Evolutionary conservation across 306 rosid genomes (phyloP), one percentile per base, ranked within the genome.

Genomic region (Trifolium repens): DNA sequence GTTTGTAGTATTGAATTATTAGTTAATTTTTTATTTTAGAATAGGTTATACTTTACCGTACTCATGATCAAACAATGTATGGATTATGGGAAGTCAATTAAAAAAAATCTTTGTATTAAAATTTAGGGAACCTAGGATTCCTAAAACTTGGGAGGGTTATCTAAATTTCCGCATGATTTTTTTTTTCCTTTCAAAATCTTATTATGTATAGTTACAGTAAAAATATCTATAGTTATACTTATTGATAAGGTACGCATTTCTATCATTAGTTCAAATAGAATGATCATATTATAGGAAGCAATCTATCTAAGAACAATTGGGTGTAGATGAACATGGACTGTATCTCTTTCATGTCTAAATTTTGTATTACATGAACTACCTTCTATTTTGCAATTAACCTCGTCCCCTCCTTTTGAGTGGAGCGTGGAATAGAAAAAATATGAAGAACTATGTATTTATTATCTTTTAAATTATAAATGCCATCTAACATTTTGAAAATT

Each of bases 321-420:
- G 34, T 26, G 65, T 12, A 24, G 17, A 59, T 59, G 16, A 16
- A 59, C 17, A 59, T 59, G 16, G 37, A 59, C 37, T 26, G 37
- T 27, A 26, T 27, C 35, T 58, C 64, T 52, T 7, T 16, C 22
- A 27, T 59, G 37, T 12, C 34, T 14, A 57, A 57, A 24, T 57
- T 24, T 10, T 24, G 63, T 26, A 24, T 24, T 57, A 57, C 35
- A 57, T 22, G 62, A 57, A 22, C 62, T 22, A 55, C 35, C 35
- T 24, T 24, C 65, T 59, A 59, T 60, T 30, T 60, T 34, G 40
- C 22, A 60, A 30, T 13, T 7, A 30, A 30, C 10, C 34, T 14
- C 42, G 7, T 32, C 3, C 71, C 16, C 15, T n/a, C 27, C 69
- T 39, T 63, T 79, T 72, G 60, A 63, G 8, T 43, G 74, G 49